A percentile compares a stretch with the other conserved stretches of the same genome.
Conservation (phyloP, 139 green algal genomes). For the Asterochloris erici region DNA sequence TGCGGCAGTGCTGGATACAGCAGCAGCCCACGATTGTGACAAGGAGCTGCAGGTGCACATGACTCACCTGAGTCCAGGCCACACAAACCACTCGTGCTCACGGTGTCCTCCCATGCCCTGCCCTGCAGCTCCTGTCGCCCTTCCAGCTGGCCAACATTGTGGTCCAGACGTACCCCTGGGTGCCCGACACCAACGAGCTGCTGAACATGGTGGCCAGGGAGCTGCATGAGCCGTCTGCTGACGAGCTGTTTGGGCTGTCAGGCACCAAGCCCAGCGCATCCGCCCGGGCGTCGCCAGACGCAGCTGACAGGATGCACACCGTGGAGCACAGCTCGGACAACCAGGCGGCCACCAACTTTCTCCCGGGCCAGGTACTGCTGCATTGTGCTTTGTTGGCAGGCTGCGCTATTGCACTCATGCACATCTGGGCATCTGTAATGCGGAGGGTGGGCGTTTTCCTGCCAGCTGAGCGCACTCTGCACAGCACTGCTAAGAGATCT, state of each 20-base stretch:
- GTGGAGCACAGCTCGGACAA: too few relatives aligned
- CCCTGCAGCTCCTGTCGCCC: slow-evolving; percentile 6
- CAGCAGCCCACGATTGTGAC: not conserved
- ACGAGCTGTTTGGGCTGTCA: not conserved
- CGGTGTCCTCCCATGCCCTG: not conserved
- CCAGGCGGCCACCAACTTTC: too few relatives aligned
- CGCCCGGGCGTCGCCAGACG: too few relatives aligned
- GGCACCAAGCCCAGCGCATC: too few relatives aligned
- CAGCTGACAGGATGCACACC: too few relatives aligned
- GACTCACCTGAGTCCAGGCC: not conserved
- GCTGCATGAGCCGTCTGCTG: not conserved
- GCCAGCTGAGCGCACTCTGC: too few relatives aligned
- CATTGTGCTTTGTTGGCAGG: too few relatives aligned
- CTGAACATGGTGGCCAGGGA: slow-evolving; percentile 1
- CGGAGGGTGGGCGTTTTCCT: too few relatives aligned
- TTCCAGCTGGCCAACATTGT: slow-evolving; percentile 13
- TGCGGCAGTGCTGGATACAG: not conserved
- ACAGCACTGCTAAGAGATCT: too few relatives aligned
- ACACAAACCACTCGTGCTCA: not conserved
- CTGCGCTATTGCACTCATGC: too few relatives aligned
- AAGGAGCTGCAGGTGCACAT: not conserved
- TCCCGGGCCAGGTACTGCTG: too few relatives aligned
- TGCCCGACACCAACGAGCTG: not conserved
- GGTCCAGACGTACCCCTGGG: slow-evolving; percentile 5
- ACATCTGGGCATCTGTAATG: too few relatives aligned